phyloP scores from a whole-genome alignment of 2,329 filamentous ascomycete genomes.

The Calonectria pteridis region DNA sequence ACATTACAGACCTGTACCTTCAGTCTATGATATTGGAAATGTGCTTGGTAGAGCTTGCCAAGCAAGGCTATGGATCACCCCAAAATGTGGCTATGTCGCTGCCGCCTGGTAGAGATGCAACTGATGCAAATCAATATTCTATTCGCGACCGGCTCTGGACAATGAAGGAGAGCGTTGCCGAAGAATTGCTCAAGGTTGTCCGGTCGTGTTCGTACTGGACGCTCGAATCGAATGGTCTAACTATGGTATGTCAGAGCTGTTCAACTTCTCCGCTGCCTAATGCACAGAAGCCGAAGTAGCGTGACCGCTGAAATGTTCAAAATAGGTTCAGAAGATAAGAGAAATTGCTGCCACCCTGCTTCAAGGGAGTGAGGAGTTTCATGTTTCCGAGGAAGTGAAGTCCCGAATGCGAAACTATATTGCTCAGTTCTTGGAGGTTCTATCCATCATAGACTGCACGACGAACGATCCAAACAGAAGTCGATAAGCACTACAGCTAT shows the following conservation, averaged over 20 bases:
- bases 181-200: not conserved
- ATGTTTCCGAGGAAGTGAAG: not conserved
- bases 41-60: not conserved
- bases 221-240: not conserved
- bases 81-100: not conserved
- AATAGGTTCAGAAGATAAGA: not conserved
- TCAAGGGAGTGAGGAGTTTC: not conserved
- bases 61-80: not conserved
- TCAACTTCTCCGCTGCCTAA: not conserved
- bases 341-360: not conserved
- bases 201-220: not conserved
- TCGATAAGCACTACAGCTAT: not conserved
- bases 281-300: not conserved
- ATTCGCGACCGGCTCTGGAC: not conserved
- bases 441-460: not conserved
- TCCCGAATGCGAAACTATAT: not conserved
- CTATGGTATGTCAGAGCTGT: not conserved
- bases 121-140: not conserved
- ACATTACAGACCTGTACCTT: not conserved
- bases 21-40: conserved; percentile 3
- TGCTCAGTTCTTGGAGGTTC: not conserved
- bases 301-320: not conserved
- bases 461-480: not conserved
- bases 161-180: not conserved
- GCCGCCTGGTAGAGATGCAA: no score